These are phyloP conservation scores for Acaromyces ingoldii DNA, from an alignment of 1,284 basidiomycete genomes.

Conservation along the genomic window DNA sequence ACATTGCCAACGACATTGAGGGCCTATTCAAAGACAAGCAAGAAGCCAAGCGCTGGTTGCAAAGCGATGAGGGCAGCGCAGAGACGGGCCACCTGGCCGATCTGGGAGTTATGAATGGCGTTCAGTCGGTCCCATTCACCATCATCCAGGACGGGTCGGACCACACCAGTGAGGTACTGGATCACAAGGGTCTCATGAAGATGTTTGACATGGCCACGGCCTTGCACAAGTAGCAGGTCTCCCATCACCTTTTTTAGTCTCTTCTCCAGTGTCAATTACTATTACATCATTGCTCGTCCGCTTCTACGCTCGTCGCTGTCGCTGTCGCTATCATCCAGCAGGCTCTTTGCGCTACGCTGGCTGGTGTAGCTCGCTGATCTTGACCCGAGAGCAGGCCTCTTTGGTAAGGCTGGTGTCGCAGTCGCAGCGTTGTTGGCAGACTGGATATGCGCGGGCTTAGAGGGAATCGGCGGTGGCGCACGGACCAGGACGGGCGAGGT, in stretches of 20 bases:
- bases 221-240: too few relatives aligned
- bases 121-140: constrained; percentile 28
- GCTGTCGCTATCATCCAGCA: constrained; percentile 26
- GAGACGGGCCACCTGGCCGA: not conserved
- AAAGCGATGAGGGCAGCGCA: constrained; percentile 1
- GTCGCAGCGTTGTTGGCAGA: not conserved
- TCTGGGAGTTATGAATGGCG: constrained; percentile 23
- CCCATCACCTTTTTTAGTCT: too few relatives aligned
- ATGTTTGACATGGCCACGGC: not conserved
- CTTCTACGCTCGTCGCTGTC: too few relatives aligned
- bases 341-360: constrained; percentile 19
- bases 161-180: not conserved
- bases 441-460: not conserved
- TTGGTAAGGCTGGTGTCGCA: constrained; percentile 18
- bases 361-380: constrained; percentile 22
- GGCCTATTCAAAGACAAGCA: not conserved
- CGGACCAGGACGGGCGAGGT: not conserved
- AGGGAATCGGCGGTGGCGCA: not conserved
- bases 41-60: not conserved
- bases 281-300: too few relatives aligned
- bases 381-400: constrained; percentile 18
- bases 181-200: not conserved
- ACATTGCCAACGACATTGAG: not conserved
- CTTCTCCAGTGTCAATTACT: too few relatives aligned
- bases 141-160: constrained; percentile 19